A percentile compares a stretch with the other conserved stretches of the same genome.
Evolutionary conservation across 2,329 filamentous ascomycete genomes (phyloP).

Genomic region (Endoconidiophora polonica): DNA sequence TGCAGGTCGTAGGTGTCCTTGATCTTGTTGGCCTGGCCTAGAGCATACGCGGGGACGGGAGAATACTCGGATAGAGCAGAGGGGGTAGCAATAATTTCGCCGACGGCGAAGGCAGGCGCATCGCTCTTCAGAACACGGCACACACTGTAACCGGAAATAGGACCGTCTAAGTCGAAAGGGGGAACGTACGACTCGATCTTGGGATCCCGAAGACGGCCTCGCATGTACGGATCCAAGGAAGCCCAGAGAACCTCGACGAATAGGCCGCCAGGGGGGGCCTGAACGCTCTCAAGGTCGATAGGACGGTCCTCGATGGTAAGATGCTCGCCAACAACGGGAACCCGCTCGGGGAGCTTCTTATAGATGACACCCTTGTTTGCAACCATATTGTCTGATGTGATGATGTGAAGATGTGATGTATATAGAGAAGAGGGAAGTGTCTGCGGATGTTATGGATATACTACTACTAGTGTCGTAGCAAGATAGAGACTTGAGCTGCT

Average conservation of each 20-base stretch:
- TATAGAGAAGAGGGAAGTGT: too few species aligned
- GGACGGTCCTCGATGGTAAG: conserved; percentile 48
- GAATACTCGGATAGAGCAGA: conserved; percentile 56
- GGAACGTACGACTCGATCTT: conserved; percentile 41
- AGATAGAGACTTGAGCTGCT: too few species aligned
- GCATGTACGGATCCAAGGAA: conserved; percentile 74
- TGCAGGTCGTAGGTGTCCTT: conserved; percentile 55
- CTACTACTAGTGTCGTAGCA: too few species aligned
- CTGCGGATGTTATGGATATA: too few species aligned
- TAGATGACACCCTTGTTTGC: conserved; percentile 61
- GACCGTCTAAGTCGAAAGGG: conserved; percentile 38
- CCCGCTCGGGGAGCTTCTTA: conserved; percentile 48
- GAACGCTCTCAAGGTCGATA: conserved; percentile 43
- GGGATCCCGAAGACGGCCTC: conserved; percentile 57
- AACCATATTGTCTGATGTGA: conserved; percentile 18
- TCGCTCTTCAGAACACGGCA: conserved; percentile 56
- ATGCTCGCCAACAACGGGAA: conserved; percentile 55
- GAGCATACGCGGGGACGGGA: conserved; percentile 29
- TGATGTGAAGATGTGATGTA: too few species aligned
- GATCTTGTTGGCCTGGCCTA: conserved; percentile 34
- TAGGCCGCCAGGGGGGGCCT: conserved; percentile 48
- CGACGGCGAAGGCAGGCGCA: conserved; percentile 41
- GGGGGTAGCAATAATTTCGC: conserved; percentile 45
- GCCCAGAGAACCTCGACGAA: conserved; percentile 54
- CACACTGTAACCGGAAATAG: conserved; percentile 48